These are phyloP conservation scores for Alternaria incomplexa DNA, from an alignment of 2,329 filamentous ascomycete species.

Conservation along the genomic window DNA sequence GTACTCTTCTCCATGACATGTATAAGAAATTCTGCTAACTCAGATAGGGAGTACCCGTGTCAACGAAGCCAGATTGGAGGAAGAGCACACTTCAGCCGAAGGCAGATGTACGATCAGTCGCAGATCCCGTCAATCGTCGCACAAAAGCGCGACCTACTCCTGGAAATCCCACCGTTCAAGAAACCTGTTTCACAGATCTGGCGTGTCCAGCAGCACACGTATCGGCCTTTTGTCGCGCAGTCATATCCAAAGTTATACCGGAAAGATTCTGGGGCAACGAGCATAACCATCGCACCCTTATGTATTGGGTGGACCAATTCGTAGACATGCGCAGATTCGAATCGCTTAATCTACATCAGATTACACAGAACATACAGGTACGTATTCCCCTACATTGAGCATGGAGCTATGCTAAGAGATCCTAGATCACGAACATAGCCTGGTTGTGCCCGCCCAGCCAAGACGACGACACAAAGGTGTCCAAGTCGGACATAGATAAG, in stretches of 20 bases:
- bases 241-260: constrained; percentile 75
- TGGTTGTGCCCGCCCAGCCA: constrained; percentile 72
- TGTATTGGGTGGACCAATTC: constrained; percentile 77
- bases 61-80: constrained; percentile 34
- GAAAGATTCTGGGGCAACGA: constrained; percentile 73
- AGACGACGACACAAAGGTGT: constrained; percentile 60
- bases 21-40: constrained; percentile 17
- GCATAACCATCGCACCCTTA: constrained; percentile 67
- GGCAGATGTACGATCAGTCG: constrained; percentile 7
- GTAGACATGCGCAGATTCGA: constrained; percentile 81
- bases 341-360: constrained; percentile 76
- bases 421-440: constrained; percentile 67
- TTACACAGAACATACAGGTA: constrained; percentile 78
- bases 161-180: constrained; percentile 19
- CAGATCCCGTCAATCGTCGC: constrained; percentile 6
- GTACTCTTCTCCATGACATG: constrained; percentile 8
- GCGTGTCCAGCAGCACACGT: constrained; percentile 73
- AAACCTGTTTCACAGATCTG: constrained; percentile 63
- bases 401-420: constrained; percentile 18
- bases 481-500: constrained; percentile 75
- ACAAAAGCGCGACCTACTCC: constrained; percentile 1
- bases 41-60: constrained; percentile 31
- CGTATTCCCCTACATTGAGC: constrained; percentile 6
- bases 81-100: constrained; percentile 28
- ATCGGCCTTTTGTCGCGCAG: constrained; percentile 85